Evolutionary conservation across 192 early-diverging fungal species (phyloP), one percentile per base, ranked within the genome.

Genomic region (Haplosporangium gracile): DNA sequence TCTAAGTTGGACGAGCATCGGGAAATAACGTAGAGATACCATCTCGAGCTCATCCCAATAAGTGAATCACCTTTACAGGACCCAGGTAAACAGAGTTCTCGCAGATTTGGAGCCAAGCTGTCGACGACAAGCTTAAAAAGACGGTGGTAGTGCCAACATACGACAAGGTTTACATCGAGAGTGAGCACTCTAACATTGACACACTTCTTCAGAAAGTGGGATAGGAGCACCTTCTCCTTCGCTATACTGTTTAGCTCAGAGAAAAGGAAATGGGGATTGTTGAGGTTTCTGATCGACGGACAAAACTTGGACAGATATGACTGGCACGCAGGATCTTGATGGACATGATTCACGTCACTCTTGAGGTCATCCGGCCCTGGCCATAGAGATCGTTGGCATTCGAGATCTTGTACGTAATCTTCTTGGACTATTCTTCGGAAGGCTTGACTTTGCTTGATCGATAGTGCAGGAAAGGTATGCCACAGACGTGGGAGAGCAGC

Each of bases 141-240:
- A 2, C 29, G 24, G 42, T 51, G 9, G 15, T 15, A 69, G 4
- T 29, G 7, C n/a, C 47, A 24, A 68, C 42, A 51, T 77, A 11
- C 4, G 20, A 77, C 4, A 16, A 32, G 26, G n/a, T n/a, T n/a
- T n/a, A 69, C 24, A 49, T 70, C 26, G 68, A 77, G 76, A 68
- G 26, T 49, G 29, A 77, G 60, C 65, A 5, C 32, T 43, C 24
- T 36, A 16, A 69, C 29, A 70, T 65, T 65, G 40, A 51, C 68
- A 70, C 76, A 77, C 4, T 70, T 15, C 26, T 69, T 77, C 43
- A 77, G 29, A 70, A 77, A 51, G 76, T 69, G 45, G 42, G 43
- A 69, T 24, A 77, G 76, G 51, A 70, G 65, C 42, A 47, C 45
- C 6, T 70, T 13, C 65, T n/a, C n/a, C n/a, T n/a, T n/a, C n/a